Base-by-base conservation (phyloP, 176 grass and related monocot species). In the Carex parvula region DNA sequence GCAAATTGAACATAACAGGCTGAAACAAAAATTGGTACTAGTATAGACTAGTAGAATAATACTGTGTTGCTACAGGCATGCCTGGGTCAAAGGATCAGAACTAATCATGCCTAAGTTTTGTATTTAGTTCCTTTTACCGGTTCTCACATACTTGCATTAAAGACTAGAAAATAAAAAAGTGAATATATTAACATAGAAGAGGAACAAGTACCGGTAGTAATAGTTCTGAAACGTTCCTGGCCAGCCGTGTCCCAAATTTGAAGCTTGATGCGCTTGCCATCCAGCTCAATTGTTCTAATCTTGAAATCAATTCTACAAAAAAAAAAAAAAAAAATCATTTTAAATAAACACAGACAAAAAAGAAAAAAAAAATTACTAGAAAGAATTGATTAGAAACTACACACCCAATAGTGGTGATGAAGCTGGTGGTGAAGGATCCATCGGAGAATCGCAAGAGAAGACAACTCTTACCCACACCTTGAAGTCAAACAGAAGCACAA, bases 391-490 rank as follows among this genome's bases (percentile, higher is more conserved):
- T 3, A 73, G 87, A 32, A 57, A 39, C 16, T 26, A 71, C 66
- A 22, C 82, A 94, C 94, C 94, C 94, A 17, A 97, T 97, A 60
- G 94, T 97, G 77, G 94, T 97, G 60, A 97, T 97, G 83, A 97
- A 97, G 78, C 94, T 97, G 52, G 94, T 97, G 4, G 94, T 97
- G 88, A 97, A 97, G 79, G 94, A 97, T 81, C 94, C 94, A 92
- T 94, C 94, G 10, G 94, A 97, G 85, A 97, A 97, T 46, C 91
- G 90, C 84, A 97, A 84, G 10, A 97, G 94, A 60, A 94, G 91
- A 78, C 94, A 97, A 94, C 94, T 97, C 91, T 97, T 97, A 69
- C 94, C 94, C 79, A 97, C 94, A 90, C 94, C 94, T 97, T 58
- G 15, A 86, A 65, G 39, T 83, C 33, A 83, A 83, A 83, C 46